These are phyloP conservation scores for Alternaria angustiovoidea DNA, from an alignment of 2,329 filamentous ascomycete genomes.

Conservation along the genomic window DNA sequence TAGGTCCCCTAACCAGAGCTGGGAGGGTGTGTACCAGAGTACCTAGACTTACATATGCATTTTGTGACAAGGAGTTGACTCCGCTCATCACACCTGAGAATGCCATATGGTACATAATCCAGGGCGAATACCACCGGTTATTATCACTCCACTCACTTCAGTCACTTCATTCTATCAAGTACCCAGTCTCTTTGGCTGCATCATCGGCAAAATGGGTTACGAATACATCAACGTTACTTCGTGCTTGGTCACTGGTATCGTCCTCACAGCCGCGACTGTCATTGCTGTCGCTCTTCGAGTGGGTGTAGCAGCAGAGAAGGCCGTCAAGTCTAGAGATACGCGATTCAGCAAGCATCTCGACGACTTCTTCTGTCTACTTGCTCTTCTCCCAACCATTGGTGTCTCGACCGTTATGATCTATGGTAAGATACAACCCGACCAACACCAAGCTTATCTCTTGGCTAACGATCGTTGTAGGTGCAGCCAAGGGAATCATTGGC, in stretches of 20 bases:
- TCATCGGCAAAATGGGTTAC: conserved; percentile 9
- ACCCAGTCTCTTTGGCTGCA: neutral
- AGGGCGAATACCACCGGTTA: neutral
- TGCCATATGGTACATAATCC: conserved; percentile 6
- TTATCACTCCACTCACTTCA: neutral
- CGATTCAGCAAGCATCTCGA: conserved; percentile 9
- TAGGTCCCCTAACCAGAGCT: neutral
- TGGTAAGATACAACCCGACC: conserved; percentile 5
- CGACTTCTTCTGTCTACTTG: conserved; percentile 12
- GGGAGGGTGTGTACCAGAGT: neutral
- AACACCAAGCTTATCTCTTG: neutral
- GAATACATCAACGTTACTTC: conserved; percentile 15
- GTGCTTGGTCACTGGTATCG: conserved; percentile 3
- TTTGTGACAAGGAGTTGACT: neutral
- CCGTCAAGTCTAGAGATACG: neutral
- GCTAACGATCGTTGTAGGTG: conserved; percentile 1
- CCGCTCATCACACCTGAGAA: neutral
- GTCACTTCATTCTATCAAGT: neutral
- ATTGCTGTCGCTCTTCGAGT: conserved; percentile 5
- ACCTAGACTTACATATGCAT: neutral
- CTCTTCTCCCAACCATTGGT: conserved; percentile 14
- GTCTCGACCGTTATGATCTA: conserved; percentile 11
- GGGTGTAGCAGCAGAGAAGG: neutral
- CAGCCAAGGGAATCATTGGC: conserved; percentile 12
- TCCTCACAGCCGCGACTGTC: neutral